These are phyloP conservation scores for Trichoderma sp. DNA, from an alignment of 2,329 filamentous ascomycete species.

Conservation along the genomic window DNA sequence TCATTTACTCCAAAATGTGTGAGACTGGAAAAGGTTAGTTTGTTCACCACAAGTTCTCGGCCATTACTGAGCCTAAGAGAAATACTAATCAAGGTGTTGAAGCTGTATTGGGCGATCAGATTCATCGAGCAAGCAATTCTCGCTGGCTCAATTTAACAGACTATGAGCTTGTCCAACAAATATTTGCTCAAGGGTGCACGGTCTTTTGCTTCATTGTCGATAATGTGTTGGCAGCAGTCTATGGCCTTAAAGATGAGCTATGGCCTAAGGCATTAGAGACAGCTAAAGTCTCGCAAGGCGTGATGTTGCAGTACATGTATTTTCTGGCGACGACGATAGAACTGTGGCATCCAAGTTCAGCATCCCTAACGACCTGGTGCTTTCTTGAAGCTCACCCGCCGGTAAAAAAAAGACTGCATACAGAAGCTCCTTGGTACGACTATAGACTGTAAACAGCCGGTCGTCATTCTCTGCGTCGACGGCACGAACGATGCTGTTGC, in stretches of 20 bases:
- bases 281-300: conserved; percentile 44
- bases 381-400: conserved; percentile 49
- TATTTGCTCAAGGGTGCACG: conserved; percentile 46
- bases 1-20: too few relatives aligned
- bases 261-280: conserved; percentile 48
- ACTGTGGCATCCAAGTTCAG: conserved; percentile 51
- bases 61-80: conserved; percentile 41
- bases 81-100: conserved; percentile 54
- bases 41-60: too few relatives aligned
- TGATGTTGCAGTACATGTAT: conserved; percentile 51
- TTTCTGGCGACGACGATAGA: conserved; percentile 59
- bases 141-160: conserved; percentile 49
- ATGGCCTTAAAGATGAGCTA: conserved; percentile 52
- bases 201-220: conserved; percentile 53
- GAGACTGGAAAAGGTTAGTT: too few relatives aligned
- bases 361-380: conserved; percentile 46
- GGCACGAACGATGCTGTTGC: conserved; percentile 80
- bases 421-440: conserved; percentile 40
- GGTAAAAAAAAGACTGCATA: conserved; percentile 55
- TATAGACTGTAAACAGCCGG: conserved; percentile 34
- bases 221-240: conserved; percentile 44
- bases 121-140: conserved; percentile 55
- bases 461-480: conserved; percentile 75
- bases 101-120: conserved; percentile 35
- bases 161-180: conserved; percentile 39